Evolutionary conservation across 352 stramenopile species (phyloP), one percentile per base, ranked within the genome.

Genomic region (Phytophthora fragariaefolia): DNA sequence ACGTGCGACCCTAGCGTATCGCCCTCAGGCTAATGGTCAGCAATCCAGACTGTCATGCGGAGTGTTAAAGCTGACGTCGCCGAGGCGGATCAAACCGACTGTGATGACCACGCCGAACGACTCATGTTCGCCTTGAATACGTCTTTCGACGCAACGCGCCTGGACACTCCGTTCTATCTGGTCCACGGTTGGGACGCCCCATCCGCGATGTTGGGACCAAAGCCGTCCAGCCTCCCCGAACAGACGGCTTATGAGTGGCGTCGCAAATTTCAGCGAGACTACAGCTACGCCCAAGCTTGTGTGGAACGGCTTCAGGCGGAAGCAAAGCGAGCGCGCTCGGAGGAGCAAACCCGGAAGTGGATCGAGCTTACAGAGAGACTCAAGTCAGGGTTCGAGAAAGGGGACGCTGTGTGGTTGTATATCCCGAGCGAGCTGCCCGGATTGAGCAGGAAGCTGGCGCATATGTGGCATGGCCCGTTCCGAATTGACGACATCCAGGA

Each of bases 81-180:
- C n/a, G n/a, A n/a, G n/a, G n/a, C n/a, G n/a, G n/a, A n/a, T n/a
- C n/a, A n/a, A n/a, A n/a, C n/a, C n/a, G n/a, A n/a, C n/a, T n/a
- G n/a, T n/a, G n/a, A n/a, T n/a, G n/a, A n/a, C n/a, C n/a, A n/a
- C n/a, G n/a, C n/a, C n/a, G n/a, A n/a, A n/a, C n/a, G n/a, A n/a
- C n/a, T n/a, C n/a, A n/a, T n/a, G n/a, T n/a, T n/a, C n/a, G n/a
- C n/a, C n/a, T n/a, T n/a, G 36, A 4, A 10, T 50, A 24, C 46
- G 24, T 36, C 46, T 24, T 38, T 36, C 20, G 51, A 58, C 20
- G 32, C 36, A 2, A 58, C 32, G 4, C 30, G 51, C 3, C 9
- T 47, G 4, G 34, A 48, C 2, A 58, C 20, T 6, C 51, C 50
- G 23, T 58, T 58, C 36, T 58, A 58, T 15, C 17, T 58, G 12